Evolutionary conservation across 495 filamentous ascomycete genomes (phyloP).

Genomic region (Thermochaetoides thermophila): DNA sequence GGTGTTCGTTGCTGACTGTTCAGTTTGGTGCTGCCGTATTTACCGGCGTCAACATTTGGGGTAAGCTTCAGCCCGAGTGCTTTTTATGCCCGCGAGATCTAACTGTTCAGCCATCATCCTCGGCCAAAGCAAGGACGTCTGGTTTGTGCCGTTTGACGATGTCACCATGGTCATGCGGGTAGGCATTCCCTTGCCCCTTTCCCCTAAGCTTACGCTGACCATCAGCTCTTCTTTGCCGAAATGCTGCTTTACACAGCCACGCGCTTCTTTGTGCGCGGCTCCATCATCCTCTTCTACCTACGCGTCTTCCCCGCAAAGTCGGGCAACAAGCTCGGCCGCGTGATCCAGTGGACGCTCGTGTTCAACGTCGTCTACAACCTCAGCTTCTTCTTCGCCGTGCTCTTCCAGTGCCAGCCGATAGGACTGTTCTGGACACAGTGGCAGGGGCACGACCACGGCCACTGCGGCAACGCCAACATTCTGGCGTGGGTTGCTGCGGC

Average conservation of each 20-base stretch:
- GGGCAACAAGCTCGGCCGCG: conserved; percentile 14
- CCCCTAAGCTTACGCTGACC: neutral
- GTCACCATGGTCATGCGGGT: conserved; percentile 20
- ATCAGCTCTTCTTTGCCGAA: conserved; percentile 11
- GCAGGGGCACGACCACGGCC: conserved; percentile 11
- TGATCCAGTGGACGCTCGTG: conserved; percentile 17
- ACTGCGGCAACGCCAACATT: conserved; percentile 19
- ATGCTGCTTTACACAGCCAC: conserved; percentile 26
- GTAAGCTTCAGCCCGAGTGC: neutral
- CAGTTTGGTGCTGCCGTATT: conserved; percentile 9
- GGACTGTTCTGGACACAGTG: conserved; percentile 16
- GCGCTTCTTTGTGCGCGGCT: conserved; percentile 27
- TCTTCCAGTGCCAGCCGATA: conserved; percentile 33
- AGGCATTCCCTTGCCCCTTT: neutral
- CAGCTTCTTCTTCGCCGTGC: conserved; percentile 20
- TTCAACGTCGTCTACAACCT: conserved; percentile 23
- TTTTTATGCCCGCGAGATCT: neutral
- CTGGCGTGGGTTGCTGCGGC: conserved; percentile 18
- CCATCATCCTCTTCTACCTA: conserved; percentile 37
- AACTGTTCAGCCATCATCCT: conserved; percentile 18
- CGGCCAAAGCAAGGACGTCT: conserved; percentile 33
- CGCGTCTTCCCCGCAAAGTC: conserved; percentile 27
- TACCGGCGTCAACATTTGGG: conserved; percentile 6
- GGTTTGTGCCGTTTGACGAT: conserved; percentile 31
- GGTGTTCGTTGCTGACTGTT: neutral